Percentiles rank a stretch among this genome's conserved stretches.
These are phyloP conservation scores for Eruca vesicaria DNA, from an alignment of 441 rosid genomes.

Conservation along the genomic window DNA sequence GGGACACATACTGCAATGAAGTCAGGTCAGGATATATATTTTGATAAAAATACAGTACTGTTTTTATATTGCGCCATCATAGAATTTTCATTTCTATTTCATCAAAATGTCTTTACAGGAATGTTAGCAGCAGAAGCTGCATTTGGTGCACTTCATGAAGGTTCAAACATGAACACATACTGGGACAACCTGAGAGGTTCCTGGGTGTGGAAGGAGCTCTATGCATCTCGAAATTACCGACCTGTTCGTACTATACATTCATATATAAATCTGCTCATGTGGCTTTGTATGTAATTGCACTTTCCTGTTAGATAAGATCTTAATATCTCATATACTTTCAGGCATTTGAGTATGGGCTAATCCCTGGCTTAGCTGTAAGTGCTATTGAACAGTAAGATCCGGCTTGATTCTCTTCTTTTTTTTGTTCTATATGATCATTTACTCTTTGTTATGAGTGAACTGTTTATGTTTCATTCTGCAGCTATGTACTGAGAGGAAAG, in stretches of 20 bases:
- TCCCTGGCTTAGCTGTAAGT: constrained; percentile 85
- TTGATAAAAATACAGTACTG: not conserved
- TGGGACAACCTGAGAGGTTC: constrained; percentile 73
- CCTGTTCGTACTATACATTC: constrained; percentile 61
- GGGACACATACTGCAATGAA: constrained; percentile 99
- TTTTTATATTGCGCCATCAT: not conserved
- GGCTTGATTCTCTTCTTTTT: not conserved
- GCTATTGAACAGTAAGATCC: constrained; percentile 81
- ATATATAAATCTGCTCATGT: not conserved
- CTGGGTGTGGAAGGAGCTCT: constrained; percentile 97
- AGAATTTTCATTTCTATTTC: not conserved
- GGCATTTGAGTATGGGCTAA: constrained; percentile 87
- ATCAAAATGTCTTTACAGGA: constrained; percentile 45
- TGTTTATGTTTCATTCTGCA: constrained; percentile 32
- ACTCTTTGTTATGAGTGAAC: not conserved
- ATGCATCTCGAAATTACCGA: constrained; percentile 75
- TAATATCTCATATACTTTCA: constrained; percentile 33
- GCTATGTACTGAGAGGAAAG: constrained; percentile 82
- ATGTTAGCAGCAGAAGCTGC: constrained; percentile 97
- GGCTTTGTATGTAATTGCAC: not conserved
- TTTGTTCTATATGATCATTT: not conserved
- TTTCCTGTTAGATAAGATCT: constrained; percentile 16
- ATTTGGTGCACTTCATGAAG: constrained; percentile 63
- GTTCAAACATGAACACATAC: constrained; percentile 61
- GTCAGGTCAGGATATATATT: constrained; percentile 61